Percentiles rank a stretch among this genome's conserved stretches.
Evolutionary conservation across 2,329 filamentous ascomycete species (phyloP).

Genomic region (Aplosporella prunicola): DNA sequence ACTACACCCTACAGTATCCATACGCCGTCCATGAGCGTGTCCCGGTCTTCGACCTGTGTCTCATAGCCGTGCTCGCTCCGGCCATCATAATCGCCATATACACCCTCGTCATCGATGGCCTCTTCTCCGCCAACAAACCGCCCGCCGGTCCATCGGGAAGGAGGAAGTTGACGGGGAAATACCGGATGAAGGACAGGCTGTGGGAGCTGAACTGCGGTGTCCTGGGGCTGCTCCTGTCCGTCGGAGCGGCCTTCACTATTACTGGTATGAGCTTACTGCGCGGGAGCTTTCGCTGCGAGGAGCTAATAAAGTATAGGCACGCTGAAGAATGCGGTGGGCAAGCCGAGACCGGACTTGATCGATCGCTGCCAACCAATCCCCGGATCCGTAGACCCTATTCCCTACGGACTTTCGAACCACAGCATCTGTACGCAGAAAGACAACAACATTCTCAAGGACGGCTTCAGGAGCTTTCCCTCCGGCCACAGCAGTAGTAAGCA

Average conservation of each 20-base stretch:
- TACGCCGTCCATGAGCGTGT: constrained; percentile 48
- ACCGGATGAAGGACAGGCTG: constrained; percentile 46
- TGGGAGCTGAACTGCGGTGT: constrained; percentile 55
- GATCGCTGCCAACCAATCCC: constrained; percentile 39
- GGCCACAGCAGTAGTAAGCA: constrained; percentile 47
- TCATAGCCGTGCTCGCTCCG: constrained; percentile 42
- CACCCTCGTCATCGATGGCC: constrained; percentile 48
- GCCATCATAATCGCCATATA: constrained; percentile 44
- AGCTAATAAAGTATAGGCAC: constrained; percentile 25
- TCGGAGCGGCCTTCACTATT: constrained; percentile 47
- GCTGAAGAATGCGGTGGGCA: constrained; percentile 51
- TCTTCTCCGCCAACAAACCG: constrained; percentile 43
- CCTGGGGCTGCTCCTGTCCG: constrained; percentile 45
- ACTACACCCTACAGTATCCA: constrained; percentile 49
- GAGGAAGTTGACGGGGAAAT: constrained; percentile 34
- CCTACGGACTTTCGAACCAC: constrained; percentile 36
- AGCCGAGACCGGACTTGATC: constrained; percentile 51
- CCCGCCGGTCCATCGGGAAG: constrained; percentile 20
- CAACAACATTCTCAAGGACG: constrained; percentile 45
- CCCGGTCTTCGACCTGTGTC: constrained; percentile 39
- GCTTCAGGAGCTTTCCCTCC: constrained; percentile 50
- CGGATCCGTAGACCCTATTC: constrained; percentile 22
- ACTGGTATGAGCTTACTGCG: constrained; percentile 33
- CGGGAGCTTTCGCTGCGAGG: neutral
- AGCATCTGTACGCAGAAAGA: constrained; percentile 44